Base-by-base conservation (phyloP, 2,329 filamentous ascomycete species). In the Epichloe sylvatica region DNA sequence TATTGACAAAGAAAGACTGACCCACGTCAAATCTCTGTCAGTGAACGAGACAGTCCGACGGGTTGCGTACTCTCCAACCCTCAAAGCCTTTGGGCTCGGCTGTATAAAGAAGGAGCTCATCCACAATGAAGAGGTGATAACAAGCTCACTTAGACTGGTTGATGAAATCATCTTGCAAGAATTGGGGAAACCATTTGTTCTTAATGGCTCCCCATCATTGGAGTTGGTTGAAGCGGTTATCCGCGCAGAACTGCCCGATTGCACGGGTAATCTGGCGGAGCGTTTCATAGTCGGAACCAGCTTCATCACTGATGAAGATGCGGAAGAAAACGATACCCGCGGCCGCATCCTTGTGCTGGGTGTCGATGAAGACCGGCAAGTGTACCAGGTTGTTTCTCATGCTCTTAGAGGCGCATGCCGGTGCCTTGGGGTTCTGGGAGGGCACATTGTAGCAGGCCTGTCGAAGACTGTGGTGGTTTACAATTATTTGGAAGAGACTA, bases 281-380 rank as follows among this genome's bases (percentile, higher is more conserved):
- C 75, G 89, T 40, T 97, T 97, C 60, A 71, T 97, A n/a, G 78
- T 97, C 6, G 92, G 92, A 6, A 97, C 92, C 0, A 86, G 86
- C 49, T 90, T 84, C 58, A 62, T 91, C 41, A 72, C 73, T 7
- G 81, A 86, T 43, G 78, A 80, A 8, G 71, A 76, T 9, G 67
- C 68, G 17, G 69, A 66, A 19, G 60, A 64, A 17, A 72, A 75
- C 11, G 69, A 74, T 13, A 72, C 55, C 2, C 60, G 78, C 37
- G 92, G 92, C 1, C 81, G 91, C 12, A 86, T 98, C 13, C 62
- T 97, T 2, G 75, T 97, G 0, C 78, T 97, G 34, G 90, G 94
- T 46, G 80, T 97, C 33, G 84, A 86, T 46, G 78, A 78, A 50
- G 78, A 87, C 47, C 78, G 86, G 46, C 80, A 79, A 47, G 75